phyloP scores from a whole-genome alignment of 148 eudicot species.

The Nyssa sinensis region DNA sequence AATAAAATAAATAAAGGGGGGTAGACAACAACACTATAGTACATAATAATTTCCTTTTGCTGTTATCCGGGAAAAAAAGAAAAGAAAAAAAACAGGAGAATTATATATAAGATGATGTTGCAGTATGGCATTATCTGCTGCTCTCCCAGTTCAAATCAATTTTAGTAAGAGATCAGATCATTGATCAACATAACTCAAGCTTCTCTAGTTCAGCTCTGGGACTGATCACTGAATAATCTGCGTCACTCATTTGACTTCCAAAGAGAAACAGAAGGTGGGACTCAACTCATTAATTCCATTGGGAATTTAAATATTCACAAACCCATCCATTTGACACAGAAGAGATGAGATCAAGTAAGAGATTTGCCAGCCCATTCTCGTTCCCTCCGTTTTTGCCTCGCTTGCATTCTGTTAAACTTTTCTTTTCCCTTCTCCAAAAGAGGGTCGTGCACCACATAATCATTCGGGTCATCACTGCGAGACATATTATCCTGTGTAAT shows the following conservation, averaged over 20 bases:
- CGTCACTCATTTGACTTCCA: not conserved
- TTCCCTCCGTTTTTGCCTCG: constrained; percentile 79
- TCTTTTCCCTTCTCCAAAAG: constrained; percentile 90
- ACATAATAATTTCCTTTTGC: too few species aligned
- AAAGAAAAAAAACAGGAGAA: too few species aligned
- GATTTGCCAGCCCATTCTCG: constrained; percentile 99
- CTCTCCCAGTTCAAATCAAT: not conserved
- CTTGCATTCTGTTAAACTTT: constrained; percentile 85
- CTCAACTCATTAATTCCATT: not conserved
- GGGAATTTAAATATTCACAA: not conserved
- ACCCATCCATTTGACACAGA: not conserved
- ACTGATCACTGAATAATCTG: not conserved
- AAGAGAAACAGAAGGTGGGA: not conserved
- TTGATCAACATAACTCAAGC: not conserved
- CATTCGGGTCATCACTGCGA: constrained; percentile 69
- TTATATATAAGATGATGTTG: too few species aligned
- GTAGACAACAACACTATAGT: too few species aligned
- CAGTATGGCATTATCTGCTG: too few species aligned
- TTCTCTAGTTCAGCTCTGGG: not conserved
- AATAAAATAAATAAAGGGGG: too few species aligned
- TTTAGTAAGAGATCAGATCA: not conserved
- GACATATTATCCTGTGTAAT: constrained; percentile 68
- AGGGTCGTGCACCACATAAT: constrained; percentile 83
- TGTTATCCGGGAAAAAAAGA: too few species aligned
- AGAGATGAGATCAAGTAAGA: constrained; percentile 55